Base-by-base conservation (phyloP, 2,329 filamentous ascomycete species). In the Stachybotrys echinatus region DNA sequence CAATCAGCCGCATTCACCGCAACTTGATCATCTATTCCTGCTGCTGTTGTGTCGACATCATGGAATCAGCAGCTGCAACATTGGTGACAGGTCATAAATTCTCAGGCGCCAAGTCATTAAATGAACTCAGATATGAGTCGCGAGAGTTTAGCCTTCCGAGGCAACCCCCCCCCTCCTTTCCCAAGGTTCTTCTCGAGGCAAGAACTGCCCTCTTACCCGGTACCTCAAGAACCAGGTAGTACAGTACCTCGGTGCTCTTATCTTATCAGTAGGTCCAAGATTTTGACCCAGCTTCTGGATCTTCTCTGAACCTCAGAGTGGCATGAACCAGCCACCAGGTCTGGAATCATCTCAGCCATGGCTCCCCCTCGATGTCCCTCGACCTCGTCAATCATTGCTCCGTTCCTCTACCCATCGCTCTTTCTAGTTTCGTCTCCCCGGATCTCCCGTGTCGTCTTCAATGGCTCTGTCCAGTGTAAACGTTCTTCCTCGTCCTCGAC, bases 321-420 rank as follows among this genome's bases (percentile, higher is more conserved):
- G 14, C 27, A 34, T 34, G 27, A 34, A 34, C 10, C 27, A 34
- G 14, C 3, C 27, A 8, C 10, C 27, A 8, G 27, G 14, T 10
- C 3, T 8, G 14, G 27, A 34, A 14, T 34, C 14, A 34, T 34
- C 27, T 10, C 17, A 37, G 45, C 37, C 48, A 67, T 67, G 64
- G 59, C 61, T 42, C 56, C n/a, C n/a, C n/a, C 58, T 18, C 57
- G 63, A 45, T 65, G 59, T 47, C 52, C 60, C 12, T 51, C 49
- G 22, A 34, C 51, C 12, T 53, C 55, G 2, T 54, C 58, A 5
- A 64, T 62, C 2, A 51, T 68, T 19, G 58, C 61, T 7, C 58
- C 59, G 7, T 80, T 81, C 55, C 70, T 81, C 4, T 80, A 80
- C 49, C 77, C 77, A 10, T 71, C 71, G 0, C 56, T 78, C 3